Percentiles rank a stretch among this genome's conserved stretches.
phyloP scores from a whole-genome alignment of 2,329 filamentous ascomycete genomes.

The Xylariaceae sp. region DNA sequence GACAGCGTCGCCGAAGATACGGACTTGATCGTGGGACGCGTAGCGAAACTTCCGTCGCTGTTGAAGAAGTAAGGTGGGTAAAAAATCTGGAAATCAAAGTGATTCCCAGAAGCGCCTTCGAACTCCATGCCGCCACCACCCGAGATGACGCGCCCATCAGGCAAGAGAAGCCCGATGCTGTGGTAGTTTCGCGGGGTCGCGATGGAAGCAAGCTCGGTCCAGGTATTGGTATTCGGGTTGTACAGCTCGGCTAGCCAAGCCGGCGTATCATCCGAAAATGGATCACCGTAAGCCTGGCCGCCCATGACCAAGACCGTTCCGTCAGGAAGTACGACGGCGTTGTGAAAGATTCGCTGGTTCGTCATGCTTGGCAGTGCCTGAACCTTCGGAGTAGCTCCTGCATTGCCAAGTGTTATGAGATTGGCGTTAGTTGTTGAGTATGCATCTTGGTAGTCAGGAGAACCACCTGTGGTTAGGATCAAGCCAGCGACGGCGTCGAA shows the following conservation, averaged over 20 bases:
- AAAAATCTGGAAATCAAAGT: conserved; percentile 49
- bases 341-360: conserved; percentile 37
- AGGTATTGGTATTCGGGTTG: conserved; percentile 34
- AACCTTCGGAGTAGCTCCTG: conserved; percentile 23
- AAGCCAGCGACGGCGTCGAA: conserved; percentile 48
- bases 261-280: conserved; percentile 37
- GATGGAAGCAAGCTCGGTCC: conserved; percentile 30
- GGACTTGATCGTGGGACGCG: conserved; percentile 37
- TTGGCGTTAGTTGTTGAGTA: conserved; percentile 39
- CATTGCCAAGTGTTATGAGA: conserved; percentile 40
- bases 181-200: conserved; percentile 41
- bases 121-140: conserved; percentile 48
- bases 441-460: conserved; percentile 38
- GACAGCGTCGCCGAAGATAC: conserved; percentile 28
- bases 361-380: conserved; percentile 34
- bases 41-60: conserved; percentile 32
- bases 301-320: conserved; percentile 40
- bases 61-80: conserved; percentile 49
- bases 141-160: conserved; percentile 42
- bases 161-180: conserved; percentile 39
- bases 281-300: conserved; percentile 34
- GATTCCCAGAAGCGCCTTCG: conserved; percentile 39
- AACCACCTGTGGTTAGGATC: conserved; percentile 48
- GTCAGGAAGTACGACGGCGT: conserved; percentile 39
- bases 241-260: conserved; percentile 39